Conservation (phyloP, 257 asterid genomes). For the Capsicum chinense region DNA sequence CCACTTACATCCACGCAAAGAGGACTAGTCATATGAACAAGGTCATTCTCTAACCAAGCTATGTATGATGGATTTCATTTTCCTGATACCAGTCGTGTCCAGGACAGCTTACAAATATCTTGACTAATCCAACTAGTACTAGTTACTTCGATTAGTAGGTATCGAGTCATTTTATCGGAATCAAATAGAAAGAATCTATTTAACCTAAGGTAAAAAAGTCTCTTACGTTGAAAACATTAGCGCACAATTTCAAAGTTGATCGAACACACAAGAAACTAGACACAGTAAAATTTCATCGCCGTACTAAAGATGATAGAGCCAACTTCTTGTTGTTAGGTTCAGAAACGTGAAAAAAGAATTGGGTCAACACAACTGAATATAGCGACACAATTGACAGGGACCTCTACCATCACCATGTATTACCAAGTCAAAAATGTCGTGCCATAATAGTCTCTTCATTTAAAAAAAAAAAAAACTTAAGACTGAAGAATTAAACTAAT, state of each 20-base stretch:
- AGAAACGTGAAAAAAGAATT: constrained; percentile 23
- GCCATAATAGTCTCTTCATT: neutral
- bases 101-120: neutral
- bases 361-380: constrained; percentile 26
- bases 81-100: neutral
- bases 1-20: neutral
- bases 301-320: constrained; percentile 11
- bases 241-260: neutral
- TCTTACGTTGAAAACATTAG: neutral
- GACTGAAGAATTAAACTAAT: neutral
- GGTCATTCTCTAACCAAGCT: neutral
- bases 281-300: neutral
- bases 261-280: neutral
- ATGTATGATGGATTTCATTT: no score
- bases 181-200: neutral
- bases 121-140: neutral
- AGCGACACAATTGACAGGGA: constrained; percentile 11
- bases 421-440: constrained; percentile 22
- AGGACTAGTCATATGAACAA: neutral
- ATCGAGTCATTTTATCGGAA: neutral
- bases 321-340: neutral
- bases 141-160: neutral
- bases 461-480: neutral
- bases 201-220: neutral
- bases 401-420: constrained; percentile 8